Base-by-base conservation (phyloP, 1,284 basidiomycete genomes). In the Meripilus lineatus region DNA sequence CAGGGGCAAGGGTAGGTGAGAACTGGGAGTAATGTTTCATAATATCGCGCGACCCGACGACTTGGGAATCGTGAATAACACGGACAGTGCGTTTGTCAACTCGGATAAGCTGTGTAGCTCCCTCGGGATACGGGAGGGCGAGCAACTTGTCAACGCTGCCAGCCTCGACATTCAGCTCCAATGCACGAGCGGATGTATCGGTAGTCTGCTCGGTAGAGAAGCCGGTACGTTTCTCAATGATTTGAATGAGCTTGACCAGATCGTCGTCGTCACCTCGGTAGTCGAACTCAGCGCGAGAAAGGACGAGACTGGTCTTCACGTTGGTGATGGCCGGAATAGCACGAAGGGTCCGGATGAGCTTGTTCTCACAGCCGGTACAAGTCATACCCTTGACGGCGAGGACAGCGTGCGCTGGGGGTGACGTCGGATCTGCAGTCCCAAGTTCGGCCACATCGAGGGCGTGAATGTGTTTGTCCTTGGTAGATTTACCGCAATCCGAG, bases 311-410 rank as follows among this genome's bases (percentile, higher is more conserved):
- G 2, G 59, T 59, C 59, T 63, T 63, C 44, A 56, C 40, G 42
- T 63, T 60, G 44, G 40, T 38, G 30, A 62, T 50, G 28, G 53
- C 32, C 2, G 56, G 44, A 28, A 58, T 57, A 2, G 49, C 54
- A 5, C 41, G 37, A 10, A 63, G 52, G 6, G 52, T 52, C 33
- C 54, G 51, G 15, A 55, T 58, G 32, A 63, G 52, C 42, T 63
- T 61, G 52, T 59, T 63, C 52, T 63, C 61, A 50, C 61, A 63
- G 2, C 61, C 61, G 5, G 57, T 60, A 52, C 61, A 63, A 4
- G 61, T 63, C 61, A 63, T 63, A 5, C 61, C 61, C 38, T 58
- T 58, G 42, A 63, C 49, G 3, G 61, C 55, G 13, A 63, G 45
- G 2, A 58, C 50, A 3, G 54, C 55, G 26, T 54, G 60, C 28